Percentiles rank a stretch among this genome's conserved stretches.
These are phyloP conservation scores for Cercospora nicotianae DNA, from an alignment of 2,329 filamentous ascomycete genomes.

Conservation along the genomic window DNA sequence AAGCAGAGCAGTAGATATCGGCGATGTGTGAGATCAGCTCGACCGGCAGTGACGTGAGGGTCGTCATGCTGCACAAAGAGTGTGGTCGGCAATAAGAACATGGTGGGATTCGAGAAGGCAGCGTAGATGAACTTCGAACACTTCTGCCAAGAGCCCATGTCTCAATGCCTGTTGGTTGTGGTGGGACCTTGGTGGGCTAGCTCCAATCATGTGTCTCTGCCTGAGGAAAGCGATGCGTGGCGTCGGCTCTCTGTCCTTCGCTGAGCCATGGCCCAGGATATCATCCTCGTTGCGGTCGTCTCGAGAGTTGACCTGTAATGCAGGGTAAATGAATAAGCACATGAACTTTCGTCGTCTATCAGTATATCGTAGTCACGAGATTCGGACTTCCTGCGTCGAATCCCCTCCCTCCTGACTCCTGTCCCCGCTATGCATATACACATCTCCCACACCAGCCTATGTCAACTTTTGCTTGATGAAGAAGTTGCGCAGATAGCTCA, in stretches of 20 bases:
- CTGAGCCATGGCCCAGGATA: background rate
- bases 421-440: conserved; percentile 20
- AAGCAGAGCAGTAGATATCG: too few species aligned
- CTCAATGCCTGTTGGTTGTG: background rate
- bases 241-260: background rate
- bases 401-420: conserved; percentile 9
- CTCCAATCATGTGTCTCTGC: background rate
- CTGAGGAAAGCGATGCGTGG: background rate
- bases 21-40: background rate
- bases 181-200: background rate
- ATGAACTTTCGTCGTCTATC: conserved; percentile 13
- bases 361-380: conserved; percentile 9
- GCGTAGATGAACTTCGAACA: background rate
- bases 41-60: background rate
- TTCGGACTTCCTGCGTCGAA: conserved; percentile 11
- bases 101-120: background rate
- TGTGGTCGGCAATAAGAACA: background rate
- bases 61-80: background rate
- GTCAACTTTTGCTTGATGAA: conserved; percentile 99
- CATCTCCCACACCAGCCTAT: conserved; percentile 45
- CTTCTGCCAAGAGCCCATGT: background rate
- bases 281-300: background rate
- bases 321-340: background rate
- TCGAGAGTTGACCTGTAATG: background rate
- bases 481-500: conserved; percentile 92